Conservation (phyloP, 2,329 filamentous ascomycete genomes). For the Pseudocercospora macadamiae region DNA sequence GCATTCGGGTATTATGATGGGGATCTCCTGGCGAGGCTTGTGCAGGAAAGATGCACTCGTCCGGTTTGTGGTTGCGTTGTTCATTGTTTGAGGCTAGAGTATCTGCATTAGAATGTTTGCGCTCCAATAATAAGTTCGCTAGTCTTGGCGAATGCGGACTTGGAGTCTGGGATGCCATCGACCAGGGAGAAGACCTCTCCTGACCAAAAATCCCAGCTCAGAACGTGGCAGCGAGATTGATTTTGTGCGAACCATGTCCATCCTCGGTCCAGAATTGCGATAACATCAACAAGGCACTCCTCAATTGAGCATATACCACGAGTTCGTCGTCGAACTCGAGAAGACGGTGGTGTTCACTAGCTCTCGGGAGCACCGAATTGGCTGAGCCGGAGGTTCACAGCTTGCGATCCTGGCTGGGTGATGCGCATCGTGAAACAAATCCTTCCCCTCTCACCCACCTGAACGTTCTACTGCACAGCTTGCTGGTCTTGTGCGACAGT, state of each 20-base stretch:
- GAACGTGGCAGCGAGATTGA: neutral
- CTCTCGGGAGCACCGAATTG: neutral
- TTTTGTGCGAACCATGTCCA: neutral
- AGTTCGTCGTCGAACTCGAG: too few species aligned
- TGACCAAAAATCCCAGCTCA: neutral
- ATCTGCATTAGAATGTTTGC: neutral
- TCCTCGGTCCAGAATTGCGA: neutral
- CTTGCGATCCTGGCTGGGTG: constrained; percentile 1
- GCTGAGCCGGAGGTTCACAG: neutral
- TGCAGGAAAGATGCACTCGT: neutral
- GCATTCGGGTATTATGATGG: neutral
- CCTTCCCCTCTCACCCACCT: neutral
- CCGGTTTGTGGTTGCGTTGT: neutral
- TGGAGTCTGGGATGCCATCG: too few species aligned
- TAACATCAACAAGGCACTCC: neutral
- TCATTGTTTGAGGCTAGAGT: neutral
- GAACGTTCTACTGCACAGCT: neutral
- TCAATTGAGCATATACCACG: neutral
- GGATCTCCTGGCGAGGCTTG: neutral
- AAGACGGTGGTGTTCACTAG: neutral
- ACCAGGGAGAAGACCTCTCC: neutral
- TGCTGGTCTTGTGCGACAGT: constrained; percentile 6
- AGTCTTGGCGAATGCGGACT: neutral
- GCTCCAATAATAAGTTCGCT: neutral
- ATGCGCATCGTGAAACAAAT: constrained; percentile 1